Conservation (phyloP, 495 filamentous ascomycete species). For the Thermochaetoides thermophila region DNA sequence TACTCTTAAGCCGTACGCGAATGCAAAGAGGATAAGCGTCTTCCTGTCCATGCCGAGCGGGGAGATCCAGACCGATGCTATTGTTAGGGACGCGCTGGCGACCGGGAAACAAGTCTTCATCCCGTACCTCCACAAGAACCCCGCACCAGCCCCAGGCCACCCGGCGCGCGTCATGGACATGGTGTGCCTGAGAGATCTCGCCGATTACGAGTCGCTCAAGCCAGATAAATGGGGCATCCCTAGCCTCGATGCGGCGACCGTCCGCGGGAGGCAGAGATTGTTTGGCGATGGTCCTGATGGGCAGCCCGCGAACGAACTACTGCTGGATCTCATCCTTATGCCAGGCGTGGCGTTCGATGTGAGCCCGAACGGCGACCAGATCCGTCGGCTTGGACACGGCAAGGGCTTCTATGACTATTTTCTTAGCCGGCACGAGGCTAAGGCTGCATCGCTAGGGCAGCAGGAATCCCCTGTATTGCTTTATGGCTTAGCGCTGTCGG, state of each 20-base stretch:
- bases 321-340: slow-evolving; percentile 75
- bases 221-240: slow-evolving; percentile 89
- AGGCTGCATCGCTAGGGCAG: slow-evolving; percentile 23
- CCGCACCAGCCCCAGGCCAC: slow-evolving; percentile 23
- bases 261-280: slow-evolving; percentile 49
- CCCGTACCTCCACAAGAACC: slow-evolving; percentile 63
- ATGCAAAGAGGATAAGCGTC: slow-evolving; percentile 61
- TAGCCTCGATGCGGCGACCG: slow-evolving; percentile 46
- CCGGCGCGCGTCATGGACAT: slow-evolving; percentile 77
- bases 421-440: slow-evolving; percentile 51
- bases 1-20: slow-evolving; percentile 40
- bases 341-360: slow-evolving; percentile 87
- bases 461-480: slow-evolving; percentile 37
- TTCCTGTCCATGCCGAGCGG: slow-evolving; percentile 85
- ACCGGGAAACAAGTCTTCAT: slow-evolving; percentile 78
- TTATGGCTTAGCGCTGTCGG: slow-evolving; percentile 75
- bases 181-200: slow-evolving; percentile 56
- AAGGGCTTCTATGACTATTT: slow-evolving; percentile 97
- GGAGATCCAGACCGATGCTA: slow-evolving; percentile 65
- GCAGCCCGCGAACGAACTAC: slow-evolving; percentile 29
- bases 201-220: slow-evolving; percentile 61
- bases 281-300: slow-evolving; percentile 40
- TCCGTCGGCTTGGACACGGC: slow-evolving; percentile 78
- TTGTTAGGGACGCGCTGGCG: slow-evolving; percentile 65
- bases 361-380: slow-evolving; percentile 26